These are phyloP conservation scores for Debaryomyces castellii DNA, from an alignment of 805 yeast genomes.

Conservation along the genomic window DNA sequence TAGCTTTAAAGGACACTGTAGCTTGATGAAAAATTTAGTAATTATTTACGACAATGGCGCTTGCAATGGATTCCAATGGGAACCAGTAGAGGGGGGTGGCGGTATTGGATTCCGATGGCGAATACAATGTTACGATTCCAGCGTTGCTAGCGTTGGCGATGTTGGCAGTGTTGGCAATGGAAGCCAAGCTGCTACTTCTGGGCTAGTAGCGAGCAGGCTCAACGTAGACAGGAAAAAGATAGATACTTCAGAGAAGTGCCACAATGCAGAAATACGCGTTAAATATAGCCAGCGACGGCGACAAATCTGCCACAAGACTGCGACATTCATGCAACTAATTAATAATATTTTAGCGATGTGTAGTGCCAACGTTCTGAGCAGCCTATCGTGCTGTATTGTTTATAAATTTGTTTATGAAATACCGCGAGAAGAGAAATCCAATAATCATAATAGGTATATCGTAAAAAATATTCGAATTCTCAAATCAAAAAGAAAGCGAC, in stretches of 20 bases:
- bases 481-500: too few species aligned
- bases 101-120: neutral
- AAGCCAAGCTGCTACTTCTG: neutral
- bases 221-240: neutral
- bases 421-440: neutral
- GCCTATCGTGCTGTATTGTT: neutral
- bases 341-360: neutral
- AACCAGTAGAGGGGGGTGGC: neutral
- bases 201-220: neutral
- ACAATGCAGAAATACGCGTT: neutral
- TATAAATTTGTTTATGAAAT: neutral
- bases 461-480: neutral
- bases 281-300: neutral
- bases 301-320: neutral
- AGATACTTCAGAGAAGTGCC: too few species aligned
- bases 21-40: too few species aligned
- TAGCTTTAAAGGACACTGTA: neutral
- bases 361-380: neutral
- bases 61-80: neutral
- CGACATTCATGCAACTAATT: neutral
- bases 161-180: neutral
- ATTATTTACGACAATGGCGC: neutral
- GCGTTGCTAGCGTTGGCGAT: too few species aligned
- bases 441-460: neutral
- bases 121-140: too few species aligned